phyloP scores from a whole-genome alignment of 345 rosid species.

The Toxicodendron radicans region DNA sequence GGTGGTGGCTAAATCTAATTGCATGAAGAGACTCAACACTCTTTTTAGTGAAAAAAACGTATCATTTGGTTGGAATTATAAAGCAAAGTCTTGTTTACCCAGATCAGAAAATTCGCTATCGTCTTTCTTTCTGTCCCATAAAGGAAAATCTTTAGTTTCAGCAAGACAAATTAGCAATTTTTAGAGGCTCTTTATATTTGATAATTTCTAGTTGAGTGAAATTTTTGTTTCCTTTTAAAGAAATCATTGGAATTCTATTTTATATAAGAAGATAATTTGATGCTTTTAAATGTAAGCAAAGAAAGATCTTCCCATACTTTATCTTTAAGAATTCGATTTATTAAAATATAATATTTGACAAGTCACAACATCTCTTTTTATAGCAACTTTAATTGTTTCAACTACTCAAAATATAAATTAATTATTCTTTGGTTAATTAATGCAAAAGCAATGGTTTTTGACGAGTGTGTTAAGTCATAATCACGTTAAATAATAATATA shows the following conservation, averaged over 20 bases:
- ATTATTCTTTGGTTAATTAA: too few relatives aligned
- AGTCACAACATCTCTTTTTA: too few relatives aligned
- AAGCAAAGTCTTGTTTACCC: background rate
- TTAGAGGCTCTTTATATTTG: too few relatives aligned
- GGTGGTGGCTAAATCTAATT: too few relatives aligned
- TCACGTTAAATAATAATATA: background rate
- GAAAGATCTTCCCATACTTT: background rate
- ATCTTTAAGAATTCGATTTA: background rate
- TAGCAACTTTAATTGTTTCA: too few relatives aligned
- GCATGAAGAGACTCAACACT: background rate
- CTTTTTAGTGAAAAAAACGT: conserved; percentile 13
- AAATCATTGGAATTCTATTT: conserved; percentile 1
- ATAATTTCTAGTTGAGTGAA: conserved; percentile 2
- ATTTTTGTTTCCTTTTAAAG: background rate
- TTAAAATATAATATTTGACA: background rate
- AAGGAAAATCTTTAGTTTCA: background rate
- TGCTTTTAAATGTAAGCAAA: conserved; percentile 8
- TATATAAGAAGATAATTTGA: background rate
- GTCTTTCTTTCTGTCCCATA: background rate
- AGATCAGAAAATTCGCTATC: conserved; percentile 7
- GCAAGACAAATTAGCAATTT: conserved; percentile 1
- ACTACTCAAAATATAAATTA: too few relatives aligned
- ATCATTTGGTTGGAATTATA: background rate
- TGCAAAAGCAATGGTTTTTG: too few relatives aligned
- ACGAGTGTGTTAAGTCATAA: too few relatives aligned